Percentiles rank a stretch among this genome's conserved stretches.
Conservation (phyloP, 768 basidiomycete genomes). For the Lentinula sp. region DNA sequence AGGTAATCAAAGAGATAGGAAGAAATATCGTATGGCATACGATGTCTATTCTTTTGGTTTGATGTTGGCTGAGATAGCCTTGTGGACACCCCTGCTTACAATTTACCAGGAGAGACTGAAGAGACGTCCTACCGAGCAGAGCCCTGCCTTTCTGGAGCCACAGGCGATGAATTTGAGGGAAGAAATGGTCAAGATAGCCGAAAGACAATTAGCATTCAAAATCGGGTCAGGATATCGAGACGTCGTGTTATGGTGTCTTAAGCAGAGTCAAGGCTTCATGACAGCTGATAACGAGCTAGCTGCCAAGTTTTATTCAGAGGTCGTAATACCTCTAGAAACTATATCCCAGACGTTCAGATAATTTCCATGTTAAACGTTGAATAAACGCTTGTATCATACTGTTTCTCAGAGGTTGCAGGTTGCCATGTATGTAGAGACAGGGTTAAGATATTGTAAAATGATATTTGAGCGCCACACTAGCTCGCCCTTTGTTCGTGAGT, state of each 20-base stretch:
- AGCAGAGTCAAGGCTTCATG: neutral
- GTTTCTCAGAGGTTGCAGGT: no score
- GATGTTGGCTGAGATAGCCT: slow-evolving; percentile 8
- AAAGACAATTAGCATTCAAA: slow-evolving; percentile 5
- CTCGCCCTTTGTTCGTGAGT: no score
- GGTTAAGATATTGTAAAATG: no score
- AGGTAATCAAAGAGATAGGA: neutral
- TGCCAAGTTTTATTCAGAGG: slow-evolving; percentile 8
- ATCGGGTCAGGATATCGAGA: slow-evolving; percentile 4
- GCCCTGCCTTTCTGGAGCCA: neutral
- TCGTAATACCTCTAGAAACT: slow-evolving; percentile 4
- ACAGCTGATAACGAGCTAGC: slow-evolving; percentile 4
- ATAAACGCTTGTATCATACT: neutral
- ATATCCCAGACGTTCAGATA: neutral
- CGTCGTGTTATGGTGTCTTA: slow-evolving; percentile 9
- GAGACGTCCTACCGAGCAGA: neutral
- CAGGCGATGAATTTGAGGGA: neutral
- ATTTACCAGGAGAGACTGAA: neutral
- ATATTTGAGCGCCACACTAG: no score
- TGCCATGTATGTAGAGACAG: no score
- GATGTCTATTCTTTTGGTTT: slow-evolving; percentile 10
- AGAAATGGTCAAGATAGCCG: neutral
- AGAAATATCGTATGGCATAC: slow-evolving; percentile 9
- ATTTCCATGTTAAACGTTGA: neutral
- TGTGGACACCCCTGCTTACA: slow-evolving; percentile 7